These are phyloP conservation scores for Chalara sp. DNA, from an alignment of 2,329 filamentous ascomycete genomes.

Conservation along the genomic window DNA sequence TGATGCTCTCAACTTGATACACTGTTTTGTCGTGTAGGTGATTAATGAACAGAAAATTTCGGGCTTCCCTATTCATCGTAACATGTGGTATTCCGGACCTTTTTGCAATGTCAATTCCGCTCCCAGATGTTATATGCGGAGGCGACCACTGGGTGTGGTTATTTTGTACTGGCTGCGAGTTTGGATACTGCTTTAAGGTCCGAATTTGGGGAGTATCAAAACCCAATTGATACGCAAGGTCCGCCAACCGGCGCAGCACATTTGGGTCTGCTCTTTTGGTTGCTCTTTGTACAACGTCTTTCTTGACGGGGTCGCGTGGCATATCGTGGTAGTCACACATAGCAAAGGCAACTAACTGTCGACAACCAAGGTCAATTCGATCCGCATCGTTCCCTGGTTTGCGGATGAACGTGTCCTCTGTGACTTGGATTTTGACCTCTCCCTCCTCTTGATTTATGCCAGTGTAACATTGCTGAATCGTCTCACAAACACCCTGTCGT, in stretches of 20 bases:
- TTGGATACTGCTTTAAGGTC: background rate
- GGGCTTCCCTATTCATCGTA: constrained; percentile 6
- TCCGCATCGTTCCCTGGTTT: background rate
- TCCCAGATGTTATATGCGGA: constrained; percentile 5
- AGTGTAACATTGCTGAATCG: constrained; percentile 4
- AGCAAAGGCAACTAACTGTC: constrained; percentile 5
- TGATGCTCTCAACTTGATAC: constrained; percentile 11
- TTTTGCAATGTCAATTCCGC: constrained; percentile 1
- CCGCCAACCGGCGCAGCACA: constrained; percentile 8
- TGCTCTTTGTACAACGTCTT: constrained; percentile 8
- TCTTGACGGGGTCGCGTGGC: constrained; percentile 2
- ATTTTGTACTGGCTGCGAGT: background rate
- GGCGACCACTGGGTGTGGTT: background rate
- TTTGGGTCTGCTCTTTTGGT: constrained; percentile 6
- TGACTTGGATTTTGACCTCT: constrained; percentile 6
- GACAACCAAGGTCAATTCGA: constrained; percentile 7
- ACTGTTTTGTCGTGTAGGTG: constrained; percentile 6
- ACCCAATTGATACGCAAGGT: constrained; percentile 6
- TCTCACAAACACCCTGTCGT: background rate
- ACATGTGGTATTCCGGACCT: constrained; percentile 8
- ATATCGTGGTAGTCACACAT: constrained; percentile 8
- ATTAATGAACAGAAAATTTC: constrained; percentile 10
- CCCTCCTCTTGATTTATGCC: background rate
- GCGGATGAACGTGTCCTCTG: constrained; percentile 2
- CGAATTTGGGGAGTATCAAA: constrained; percentile 11